Percentiles rank a stretch among this genome's conserved stretches.
Conservation (phyloP, 805 yeast species). For the Nakazawaea laoshanensis region DNA sequence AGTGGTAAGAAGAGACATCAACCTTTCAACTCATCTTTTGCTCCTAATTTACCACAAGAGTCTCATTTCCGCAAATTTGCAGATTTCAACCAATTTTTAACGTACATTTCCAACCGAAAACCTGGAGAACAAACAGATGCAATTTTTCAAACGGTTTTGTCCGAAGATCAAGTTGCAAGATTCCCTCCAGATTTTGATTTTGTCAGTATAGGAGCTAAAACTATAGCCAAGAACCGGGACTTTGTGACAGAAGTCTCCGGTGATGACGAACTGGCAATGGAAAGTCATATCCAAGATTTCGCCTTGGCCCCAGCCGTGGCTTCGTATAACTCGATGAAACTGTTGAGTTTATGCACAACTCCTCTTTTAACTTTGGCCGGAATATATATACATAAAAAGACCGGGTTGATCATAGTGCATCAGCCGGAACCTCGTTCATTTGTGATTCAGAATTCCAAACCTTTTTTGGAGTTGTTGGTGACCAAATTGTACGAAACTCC, state of each 20-base stretch:
- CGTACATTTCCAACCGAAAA: constrained; percentile 1
- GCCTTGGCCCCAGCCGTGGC: constrained; percentile 5
- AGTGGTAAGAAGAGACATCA: constrained; percentile 2
- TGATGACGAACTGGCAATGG: constrained; percentile 9
- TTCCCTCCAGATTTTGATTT: constrained; percentile 10
- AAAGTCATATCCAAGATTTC: constrained; percentile 1
- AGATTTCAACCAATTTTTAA: constrained; percentile 1
- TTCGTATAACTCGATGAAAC: constrained; percentile 1
- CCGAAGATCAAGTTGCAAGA: constrained; percentile 4
- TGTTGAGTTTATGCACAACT: constrained; percentile 2
- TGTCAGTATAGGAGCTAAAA: constrained; percentile 9
- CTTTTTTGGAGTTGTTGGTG: constrained; percentile 4
- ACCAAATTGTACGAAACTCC: constrained; percentile 1
- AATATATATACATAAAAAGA: constrained; percentile 8
- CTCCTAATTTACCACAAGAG: constrained; percentile 5
- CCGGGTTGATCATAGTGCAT: constrained; percentile 7
- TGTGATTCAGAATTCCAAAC: constrained; percentile 8
- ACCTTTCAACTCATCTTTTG: constrained; percentile 7
- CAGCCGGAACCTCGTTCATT: constrained; percentile 7
- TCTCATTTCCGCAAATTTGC: constrained; percentile 8
- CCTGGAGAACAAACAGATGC: constrained; percentile 8
- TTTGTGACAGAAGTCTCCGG: constrained; percentile 3
- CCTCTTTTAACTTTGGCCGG: constrained; percentile 9
- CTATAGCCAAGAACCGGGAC: constrained; percentile 7
- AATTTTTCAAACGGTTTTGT: constrained; percentile 6